These are phyloP conservation scores for Pleurotus cornucopiae DNA, from an alignment of 768 basidiomycete species.

Conservation along the genomic window DNA sequence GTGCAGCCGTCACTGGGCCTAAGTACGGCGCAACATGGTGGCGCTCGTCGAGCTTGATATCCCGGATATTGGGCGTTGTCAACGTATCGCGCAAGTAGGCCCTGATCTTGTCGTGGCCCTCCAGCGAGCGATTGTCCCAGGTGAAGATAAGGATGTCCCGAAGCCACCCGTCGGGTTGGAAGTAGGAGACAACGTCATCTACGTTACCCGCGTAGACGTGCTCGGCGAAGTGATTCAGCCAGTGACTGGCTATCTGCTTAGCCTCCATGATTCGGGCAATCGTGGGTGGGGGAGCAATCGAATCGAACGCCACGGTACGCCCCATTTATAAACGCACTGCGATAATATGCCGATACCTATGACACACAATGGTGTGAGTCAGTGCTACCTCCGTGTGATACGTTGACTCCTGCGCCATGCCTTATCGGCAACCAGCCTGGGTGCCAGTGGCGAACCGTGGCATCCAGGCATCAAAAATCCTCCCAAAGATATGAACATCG, in stretches of 20 bases:
- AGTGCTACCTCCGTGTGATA: too few species aligned
- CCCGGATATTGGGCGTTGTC: not conserved
- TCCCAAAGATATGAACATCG: too few species aligned
- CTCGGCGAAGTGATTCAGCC: conserved; percentile 19
- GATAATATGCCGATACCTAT: too few species aligned
- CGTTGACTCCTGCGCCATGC: too few species aligned
- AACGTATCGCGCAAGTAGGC: conserved; percentile 33
- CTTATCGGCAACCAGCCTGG: too few species aligned
- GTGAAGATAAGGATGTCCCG: conserved; percentile 48
- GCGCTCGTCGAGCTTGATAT: conserved; percentile 21
- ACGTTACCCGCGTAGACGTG: conserved; percentile 12
- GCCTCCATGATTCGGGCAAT: not conserved
- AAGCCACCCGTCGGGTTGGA: conserved; percentile 37
- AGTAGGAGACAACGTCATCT: conserved; percentile 17
- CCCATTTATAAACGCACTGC: too few species aligned
- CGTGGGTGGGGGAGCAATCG: too few species aligned
- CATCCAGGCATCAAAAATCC: too few species aligned
- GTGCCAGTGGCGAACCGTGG: too few species aligned
- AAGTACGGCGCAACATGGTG: conserved; percentile 17
- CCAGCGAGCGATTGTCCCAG: conserved; percentile 45
- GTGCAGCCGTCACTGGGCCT: not conserved
- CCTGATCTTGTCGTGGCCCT: conserved; percentile 27
- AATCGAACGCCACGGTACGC: too few species aligned
- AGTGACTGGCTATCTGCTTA: conserved; percentile 12
- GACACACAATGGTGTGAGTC: too few species aligned